Percentiles rank a stretch among this genome's conserved stretches.
These are phyloP conservation scores for Leptographium wingfieldii DNA, from an alignment of 2,329 filamentous ascomycete genomes.

Conservation along the genomic window DNA sequence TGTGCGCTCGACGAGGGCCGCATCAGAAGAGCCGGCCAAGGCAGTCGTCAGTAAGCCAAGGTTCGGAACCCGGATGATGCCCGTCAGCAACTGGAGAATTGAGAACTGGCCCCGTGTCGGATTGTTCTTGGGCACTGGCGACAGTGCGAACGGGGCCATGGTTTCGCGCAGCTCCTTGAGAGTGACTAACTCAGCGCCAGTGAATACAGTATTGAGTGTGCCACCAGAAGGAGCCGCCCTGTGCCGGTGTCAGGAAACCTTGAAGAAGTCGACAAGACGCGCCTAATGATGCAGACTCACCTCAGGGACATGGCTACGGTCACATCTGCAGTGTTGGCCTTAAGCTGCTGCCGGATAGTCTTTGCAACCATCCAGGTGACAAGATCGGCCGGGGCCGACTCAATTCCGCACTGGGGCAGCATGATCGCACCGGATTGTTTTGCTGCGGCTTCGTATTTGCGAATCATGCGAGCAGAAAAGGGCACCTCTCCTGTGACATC, in stretches of 20 bases:
- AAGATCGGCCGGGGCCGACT: conserved; percentile 50
- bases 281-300: not conserved
- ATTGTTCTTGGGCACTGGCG: conserved; percentile 37
- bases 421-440: conserved; percentile 43
- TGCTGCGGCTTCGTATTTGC: conserved; percentile 41
- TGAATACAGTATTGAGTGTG: conserved; percentile 55
- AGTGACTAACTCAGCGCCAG: conserved; percentile 39
- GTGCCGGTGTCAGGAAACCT: not conserved
- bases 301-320: conserved; percentile 30
- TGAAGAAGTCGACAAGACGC: not conserved
- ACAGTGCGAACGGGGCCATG: conserved; percentile 40
- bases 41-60: conserved; percentile 45
- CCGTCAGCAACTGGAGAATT: conserved; percentile 34
- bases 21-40: conserved; percentile 35
- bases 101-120: conserved; percentile 19
- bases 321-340: conserved; percentile 38
- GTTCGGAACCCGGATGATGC: conserved; percentile 33
- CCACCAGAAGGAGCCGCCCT: conserved; percentile 47
- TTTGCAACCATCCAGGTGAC: conserved; percentile 40
- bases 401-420: conserved; percentile 49
- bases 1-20: conserved; percentile 43
- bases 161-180: conserved; percentile 33
- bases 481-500: conserved; percentile 50
- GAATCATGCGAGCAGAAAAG: conserved; percentile 47
- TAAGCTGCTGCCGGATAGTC: conserved; percentile 35